Evolutionary conservation across 345 rosid species (phyloP), one percentile per base, ranked within the genome.

Genomic region (Triadica sebifera): DNA sequence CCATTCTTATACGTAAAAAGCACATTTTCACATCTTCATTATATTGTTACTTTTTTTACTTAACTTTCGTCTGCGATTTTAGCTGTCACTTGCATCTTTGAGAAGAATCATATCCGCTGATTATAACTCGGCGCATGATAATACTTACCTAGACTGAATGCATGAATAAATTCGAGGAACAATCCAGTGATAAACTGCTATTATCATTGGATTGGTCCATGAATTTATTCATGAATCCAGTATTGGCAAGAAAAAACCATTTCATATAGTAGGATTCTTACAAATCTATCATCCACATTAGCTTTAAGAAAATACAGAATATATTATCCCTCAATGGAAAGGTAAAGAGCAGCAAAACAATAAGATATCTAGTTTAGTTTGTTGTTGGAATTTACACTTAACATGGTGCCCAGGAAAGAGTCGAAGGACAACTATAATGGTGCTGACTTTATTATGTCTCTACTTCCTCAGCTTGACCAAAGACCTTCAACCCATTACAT

Each of bases 401-500:
- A 34, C 41, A 57, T 8, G 24, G 43, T 50, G 75, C 53, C 10
- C 64, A 24, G 47, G 56, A 65, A 64, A 58, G 52, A 65, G 1
- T 57, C 20, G 25, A 50, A 13, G 25, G 8, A 39, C 39, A 19
- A 37, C 41, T 57, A 41, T 38, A 11, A 24, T 67, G 56, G 47
- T 56, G 41, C 74, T 77, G 34, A 86, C 71, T 67, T 73, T 43
- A 9, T 66, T 4, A 43, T 20, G 29, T 71, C 34, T 68, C 67
- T 76, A 68, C 37, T 53, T 81, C 72, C 67, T 75, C 90, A 94
- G 98, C 90, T 89, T 82, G 88, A 86, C 67, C 89, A 80, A 49
- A 87, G 98, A 63, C 90, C 98, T 74, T 86, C 90, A 72, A 81
- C 84, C 70, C 74, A 81, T 67, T 94, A 92, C 83, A 92, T 91